Conservation (phyloP, 2,329 filamentous ascomycete genomes). For the Alternaria consortialis region DNA sequence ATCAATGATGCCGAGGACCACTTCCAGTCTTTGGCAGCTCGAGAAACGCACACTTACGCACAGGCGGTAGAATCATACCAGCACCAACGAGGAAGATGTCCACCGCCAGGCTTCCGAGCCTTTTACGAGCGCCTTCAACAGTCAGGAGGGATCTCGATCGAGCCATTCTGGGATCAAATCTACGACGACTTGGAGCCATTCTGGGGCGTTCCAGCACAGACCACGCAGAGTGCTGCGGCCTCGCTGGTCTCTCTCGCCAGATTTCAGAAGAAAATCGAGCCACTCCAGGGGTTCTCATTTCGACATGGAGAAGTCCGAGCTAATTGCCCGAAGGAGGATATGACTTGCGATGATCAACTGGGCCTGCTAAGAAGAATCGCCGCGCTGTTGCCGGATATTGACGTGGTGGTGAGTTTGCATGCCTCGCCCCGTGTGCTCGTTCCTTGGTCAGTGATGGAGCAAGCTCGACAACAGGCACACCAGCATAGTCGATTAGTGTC, state of each 20-base stretch:
- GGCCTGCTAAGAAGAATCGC: neutral
- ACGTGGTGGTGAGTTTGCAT: neutral
- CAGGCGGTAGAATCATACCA: neutral
- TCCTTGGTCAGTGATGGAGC: neutral
- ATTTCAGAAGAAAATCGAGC: neutral
- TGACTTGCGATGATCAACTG: neutral
- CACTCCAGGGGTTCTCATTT: neutral
- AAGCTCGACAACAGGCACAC: neutral
- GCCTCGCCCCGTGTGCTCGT: conserved; percentile 1
- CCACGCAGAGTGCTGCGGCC: neutral
- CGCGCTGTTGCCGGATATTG: neutral
- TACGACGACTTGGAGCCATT: neutral
- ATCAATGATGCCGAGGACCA: neutral
- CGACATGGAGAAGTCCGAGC: neutral
- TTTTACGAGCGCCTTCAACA: neutral
- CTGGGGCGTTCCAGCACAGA: neutral
- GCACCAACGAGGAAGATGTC: neutral
- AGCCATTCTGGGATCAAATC: conserved; percentile 2
- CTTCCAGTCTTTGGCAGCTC: neutral
- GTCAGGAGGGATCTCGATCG: neutral
- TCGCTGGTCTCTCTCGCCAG: neutral
- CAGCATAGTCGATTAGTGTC: neutral
- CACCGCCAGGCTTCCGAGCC: neutral
- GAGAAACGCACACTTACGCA: neutral
- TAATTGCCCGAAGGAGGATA: neutral